Evolutionary conservation across 2,329 filamentous ascomycete species (phyloP), one percentile per base, ranked within the genome.

Genomic region (Hymenoscyphus fructigenus): DNA sequence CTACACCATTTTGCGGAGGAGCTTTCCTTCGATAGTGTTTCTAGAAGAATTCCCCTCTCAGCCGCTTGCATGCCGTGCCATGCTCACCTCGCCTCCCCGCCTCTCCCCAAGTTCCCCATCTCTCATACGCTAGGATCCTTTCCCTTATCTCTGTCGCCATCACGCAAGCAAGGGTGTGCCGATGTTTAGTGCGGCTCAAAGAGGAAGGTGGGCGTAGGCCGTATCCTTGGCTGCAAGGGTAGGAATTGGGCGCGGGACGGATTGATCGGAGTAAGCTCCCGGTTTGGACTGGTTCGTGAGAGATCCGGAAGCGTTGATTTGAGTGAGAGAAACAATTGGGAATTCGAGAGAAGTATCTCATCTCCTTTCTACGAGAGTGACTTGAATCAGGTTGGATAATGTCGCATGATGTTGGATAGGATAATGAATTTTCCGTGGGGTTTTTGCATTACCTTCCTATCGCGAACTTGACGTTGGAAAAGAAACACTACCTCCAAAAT

Each of bases 121-220:
- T 50, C n/a, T 50, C 44, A 50, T 50, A 50, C 44, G 44, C 44
- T 50, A 50, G 44, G 44, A 50, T 53, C 55, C 26, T 57, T 57
- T 57, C 55, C 53, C 55, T 57, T 57, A 57, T 57, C 55, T 29
- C 14, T 57, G 26, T 57, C 55, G 26, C 55, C 14, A 57, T 57
- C 55, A 32, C 26, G 26, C 28, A 57, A 28, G n/a, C 55, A n/a
- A 23, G 55, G 28, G 10, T 29, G 15, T 57, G 14, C 28, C 34
- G 26, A 32, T 34, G 20, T 5, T 17, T 26, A 53, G 47, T 26
- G 47, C 47, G 20, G 55, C 55, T 34, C 55, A 28, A 57, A n/a
- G 26, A 9, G 55, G 55, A 57, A 57, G 55, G 55, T 57, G 55
- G 20, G 20, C 20, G 44, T 50, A 50, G n/a, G n/a, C 55, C 12